Percentiles rank a stretch among this genome's conserved stretches.
These are phyloP conservation scores for Thelonectria discophora DNA, from an alignment of 2,329 filamentous ascomycete genomes.

Conservation along the genomic window DNA sequence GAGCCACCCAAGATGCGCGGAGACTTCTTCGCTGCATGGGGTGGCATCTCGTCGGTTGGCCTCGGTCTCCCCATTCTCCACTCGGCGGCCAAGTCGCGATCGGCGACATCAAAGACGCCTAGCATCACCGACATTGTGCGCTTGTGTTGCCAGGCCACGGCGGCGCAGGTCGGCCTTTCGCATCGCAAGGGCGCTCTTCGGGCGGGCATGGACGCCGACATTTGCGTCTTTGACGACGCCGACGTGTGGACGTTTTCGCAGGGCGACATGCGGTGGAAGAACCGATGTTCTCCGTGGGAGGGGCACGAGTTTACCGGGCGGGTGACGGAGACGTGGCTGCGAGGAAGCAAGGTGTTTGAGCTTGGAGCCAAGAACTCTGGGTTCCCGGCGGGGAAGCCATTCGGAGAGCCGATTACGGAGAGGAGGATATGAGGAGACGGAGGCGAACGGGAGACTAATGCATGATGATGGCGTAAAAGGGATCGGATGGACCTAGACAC, in stretches of 20 bases:
- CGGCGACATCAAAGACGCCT: constrained; percentile 56
- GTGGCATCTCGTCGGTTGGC: constrained; percentile 93
- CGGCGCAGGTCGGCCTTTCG: constrained; percentile 84
- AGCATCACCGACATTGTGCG: constrained; percentile 81
- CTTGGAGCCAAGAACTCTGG: constrained; percentile 64
- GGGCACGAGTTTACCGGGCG: constrained; percentile 80
- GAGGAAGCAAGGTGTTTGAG: constrained; percentile 78
- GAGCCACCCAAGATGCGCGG: constrained; percentile 59
- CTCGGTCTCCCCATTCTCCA: constrained; percentile 91
- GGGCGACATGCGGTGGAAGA: constrained; percentile 91
- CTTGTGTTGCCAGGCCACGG: constrained; percentile 87
- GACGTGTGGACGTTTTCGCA: constrained; percentile 77
- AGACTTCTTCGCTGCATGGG: constrained; percentile 97
- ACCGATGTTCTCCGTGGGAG: constrained; percentile 91
- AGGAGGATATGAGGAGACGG: constrained; percentile 55
- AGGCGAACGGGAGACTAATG: not conserved
- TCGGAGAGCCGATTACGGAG: constrained; percentile 67
- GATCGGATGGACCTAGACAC: not conserved
- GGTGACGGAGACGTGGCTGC: constrained; percentile 85
- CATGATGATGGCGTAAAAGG: constrained; percentile 1
- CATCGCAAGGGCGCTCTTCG: constrained; percentile 79
- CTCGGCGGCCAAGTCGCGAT: constrained; percentile 74
- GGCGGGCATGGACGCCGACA: constrained; percentile 86
- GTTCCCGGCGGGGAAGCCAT: constrained; percentile 58
- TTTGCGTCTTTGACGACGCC: constrained; percentile 91